Evolutionary conservation across 179 eudicot species (phyloP).

Genomic region (Amaranthus tricolor): DNA sequence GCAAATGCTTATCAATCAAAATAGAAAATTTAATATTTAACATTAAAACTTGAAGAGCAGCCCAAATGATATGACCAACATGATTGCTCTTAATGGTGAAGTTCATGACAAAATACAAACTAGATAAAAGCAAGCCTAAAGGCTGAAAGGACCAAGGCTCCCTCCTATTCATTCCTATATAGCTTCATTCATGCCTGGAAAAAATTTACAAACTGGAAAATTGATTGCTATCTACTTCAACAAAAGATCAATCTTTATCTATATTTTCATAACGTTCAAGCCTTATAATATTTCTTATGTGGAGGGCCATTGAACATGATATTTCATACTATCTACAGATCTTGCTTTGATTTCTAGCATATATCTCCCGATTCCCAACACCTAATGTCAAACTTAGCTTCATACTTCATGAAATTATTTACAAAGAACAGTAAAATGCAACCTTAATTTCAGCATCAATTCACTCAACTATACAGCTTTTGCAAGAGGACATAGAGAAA

Average conservation of each 20-base stretch:
- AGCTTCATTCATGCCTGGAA: background rate
- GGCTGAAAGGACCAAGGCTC: background rate
- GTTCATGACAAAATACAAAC: background rate
- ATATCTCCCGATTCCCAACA: constrained; percentile 5
- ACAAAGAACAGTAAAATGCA: background rate
- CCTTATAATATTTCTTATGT: background rate
- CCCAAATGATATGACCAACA: background rate
- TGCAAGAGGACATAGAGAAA: constrained; percentile 1
- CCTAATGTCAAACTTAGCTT: background rate
- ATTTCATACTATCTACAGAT: background rate
- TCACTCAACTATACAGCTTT: background rate
- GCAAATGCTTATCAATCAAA: background rate
- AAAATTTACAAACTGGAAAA: background rate
- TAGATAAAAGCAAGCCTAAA: background rate
- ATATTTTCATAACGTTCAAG: background rate
- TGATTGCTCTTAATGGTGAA: background rate
- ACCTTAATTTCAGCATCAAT: background rate
- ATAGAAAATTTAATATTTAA: background rate
- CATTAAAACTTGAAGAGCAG: background rate
- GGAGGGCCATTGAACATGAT: background rate
- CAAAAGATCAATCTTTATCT: background rate
- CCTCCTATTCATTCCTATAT: background rate
- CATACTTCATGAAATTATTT: background rate
- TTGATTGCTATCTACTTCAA: background rate
- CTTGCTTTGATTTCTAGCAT: background rate